Base-by-base conservation (phyloP, 306 rosid genomes). In the Castanea crenata region DNA sequence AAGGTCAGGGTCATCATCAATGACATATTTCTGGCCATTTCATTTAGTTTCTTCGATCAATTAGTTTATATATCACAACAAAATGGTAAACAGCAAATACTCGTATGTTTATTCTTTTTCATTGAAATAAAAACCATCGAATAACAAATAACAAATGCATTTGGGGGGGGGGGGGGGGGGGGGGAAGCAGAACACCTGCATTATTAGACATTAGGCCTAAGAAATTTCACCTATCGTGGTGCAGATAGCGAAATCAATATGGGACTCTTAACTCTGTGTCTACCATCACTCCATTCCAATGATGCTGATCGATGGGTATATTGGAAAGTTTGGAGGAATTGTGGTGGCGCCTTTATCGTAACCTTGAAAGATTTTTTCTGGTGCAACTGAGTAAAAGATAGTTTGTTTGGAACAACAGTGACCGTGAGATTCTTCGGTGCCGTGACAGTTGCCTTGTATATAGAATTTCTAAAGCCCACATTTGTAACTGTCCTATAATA, bases 201-300 rank as follows among this genome's bases (percentile, higher is more conserved):
- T 46, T 11, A 46, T 46, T 46, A 38, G 10, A 38, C 46, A 38
- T 38, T 38, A 38, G 46, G 46, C 46, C 11, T 7, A 38, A 12
- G 4, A 49, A 49, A 49, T 13, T 49, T 12, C 15, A 49, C 54
- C 54, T 49, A 10, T 49, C 15, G 54, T 49, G 54, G 46, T 38
- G 0, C 3, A 38, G 46, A 3, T 49, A 49, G 54, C 25, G 65
- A 82, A n/a, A 88, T 82, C 7, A 89, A 58, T 61, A 90, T 88
- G 3, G 84, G 92, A 82, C 89, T 90, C 83, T 80, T 81, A 79
- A 92, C 98, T 41, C 23, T 83, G 20, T 92, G 96, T 61, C 51
- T 77, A 56, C 83, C 78, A 78, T 90, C 96, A 27, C 35, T 62
- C 98, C 98, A 94, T 76, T 88, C 89, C 20, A 90, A 89, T 15